Evolutionary conservation across 129 eudicot genomes (phyloP), one percentile per base, ranked within the genome.

Genomic region (Solidago caesia): DNA sequence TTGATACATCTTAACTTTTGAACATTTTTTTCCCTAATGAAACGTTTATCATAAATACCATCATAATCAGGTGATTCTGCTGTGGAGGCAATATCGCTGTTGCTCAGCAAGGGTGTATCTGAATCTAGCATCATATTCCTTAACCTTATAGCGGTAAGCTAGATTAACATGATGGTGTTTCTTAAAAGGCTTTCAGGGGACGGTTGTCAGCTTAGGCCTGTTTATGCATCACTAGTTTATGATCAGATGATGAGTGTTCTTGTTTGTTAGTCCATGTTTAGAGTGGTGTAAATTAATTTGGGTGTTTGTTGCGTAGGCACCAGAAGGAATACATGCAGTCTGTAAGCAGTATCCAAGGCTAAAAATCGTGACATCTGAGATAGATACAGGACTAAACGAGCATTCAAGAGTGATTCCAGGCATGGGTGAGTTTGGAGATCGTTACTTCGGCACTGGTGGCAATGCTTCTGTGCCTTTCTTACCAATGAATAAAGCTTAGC

Each of bases 341-440:
- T 87, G 96, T 60, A 86, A 80, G 76, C 86, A 83, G 72, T 90
- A 73, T 58, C 98, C 98, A 5, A 81, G 88, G 75, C 67, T 92
- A 26, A 92, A 92, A 68, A 88, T 92, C 15, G 96, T 92, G 60
- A 92, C 96, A 47, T 89, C 98, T 4, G 98, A 92, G 87, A 92
- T 92, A 3, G 96, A 92, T 68, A 63, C 61, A 7, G 72, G 85
- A 44, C 73, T 92, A 13, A 86, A 86, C 74, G 73, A 82, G 82
- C 88, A 88, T 51, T 68, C 83, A 57, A 84, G 68, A 4, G 96
- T 92, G 44, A 84, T 92, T 64, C 98, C 98, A 21, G 98, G 98
- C 56, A 90, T 92, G 96, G 98, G 98, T 16, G 91, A 92, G 80
- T 92, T 92, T 49, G 98, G 96, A 47, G 98, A 92, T 69, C 91